These are phyloP conservation scores for Colletotrichum chrysophilum DNA, from an alignment of 2,329 filamentous ascomycete species.

Conservation along the genomic window DNA sequence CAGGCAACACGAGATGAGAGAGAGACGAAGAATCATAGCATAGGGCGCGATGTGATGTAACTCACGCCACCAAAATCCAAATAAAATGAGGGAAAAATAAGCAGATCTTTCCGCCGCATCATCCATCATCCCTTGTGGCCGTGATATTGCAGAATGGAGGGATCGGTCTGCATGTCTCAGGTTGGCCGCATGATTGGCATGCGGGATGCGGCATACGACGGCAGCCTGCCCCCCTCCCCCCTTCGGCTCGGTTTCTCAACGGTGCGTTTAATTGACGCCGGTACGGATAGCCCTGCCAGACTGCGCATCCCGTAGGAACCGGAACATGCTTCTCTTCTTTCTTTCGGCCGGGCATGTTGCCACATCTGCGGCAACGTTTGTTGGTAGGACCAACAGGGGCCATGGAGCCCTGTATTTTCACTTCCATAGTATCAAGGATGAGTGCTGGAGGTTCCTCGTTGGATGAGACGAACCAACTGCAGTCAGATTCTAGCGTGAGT, in stretches of 20 bases:
- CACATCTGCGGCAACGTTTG: background rate
- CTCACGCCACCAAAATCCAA: background rate
- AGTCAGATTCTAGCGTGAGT: background rate
- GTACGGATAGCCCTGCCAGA: background rate
- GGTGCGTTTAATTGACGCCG: background rate
- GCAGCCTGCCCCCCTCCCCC: background rate
- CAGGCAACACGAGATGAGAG: background rate
- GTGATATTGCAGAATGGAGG: conserved; percentile 10
- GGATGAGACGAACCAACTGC: background rate
- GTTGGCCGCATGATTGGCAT: conserved; percentile 17
- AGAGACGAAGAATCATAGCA: background rate
- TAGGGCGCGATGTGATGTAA: background rate
- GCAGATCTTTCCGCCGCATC: background rate
- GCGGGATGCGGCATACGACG: conserved; percentile 16
- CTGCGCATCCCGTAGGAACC: background rate
- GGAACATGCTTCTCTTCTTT: background rate
- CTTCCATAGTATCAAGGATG: background rate
- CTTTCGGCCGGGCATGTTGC: background rate
- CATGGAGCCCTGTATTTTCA: background rate
- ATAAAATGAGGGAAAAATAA: background rate
- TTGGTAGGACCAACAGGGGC: background rate
- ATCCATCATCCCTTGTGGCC: background rate
- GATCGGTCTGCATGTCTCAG: conserved; percentile 21
- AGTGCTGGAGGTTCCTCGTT: background rate
- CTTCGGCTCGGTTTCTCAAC: conserved; percentile 11